Evolutionary conservation across 345 rosid species (phyloP).

Genomic region (Rhodamnia argentea): DNA sequence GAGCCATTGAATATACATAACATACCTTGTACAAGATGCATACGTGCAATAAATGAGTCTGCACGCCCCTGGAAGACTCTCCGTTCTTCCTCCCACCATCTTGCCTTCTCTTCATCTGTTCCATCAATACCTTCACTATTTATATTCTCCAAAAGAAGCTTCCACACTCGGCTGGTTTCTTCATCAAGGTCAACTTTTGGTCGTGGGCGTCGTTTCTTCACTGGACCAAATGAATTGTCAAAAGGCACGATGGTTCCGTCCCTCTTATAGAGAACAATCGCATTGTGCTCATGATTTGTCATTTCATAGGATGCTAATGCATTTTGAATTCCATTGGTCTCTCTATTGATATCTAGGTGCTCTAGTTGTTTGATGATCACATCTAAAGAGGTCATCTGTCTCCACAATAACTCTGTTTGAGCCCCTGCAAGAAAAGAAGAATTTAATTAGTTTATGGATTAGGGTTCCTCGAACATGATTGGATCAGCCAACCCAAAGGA

Average conservation of each 20-base stretch:
- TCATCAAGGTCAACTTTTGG: constrained; percentile 81
- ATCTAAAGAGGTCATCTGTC: constrained; percentile 20
- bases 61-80: constrained; percentile 67
- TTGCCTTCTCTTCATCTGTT: constrained; percentile 48
- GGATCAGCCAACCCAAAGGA: background rate
- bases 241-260: constrained; percentile 55
- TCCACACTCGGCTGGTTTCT: constrained; percentile 83
- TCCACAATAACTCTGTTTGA: constrained; percentile 31
- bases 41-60: constrained; percentile 81
- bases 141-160: constrained; percentile 59
- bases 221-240: constrained; percentile 16
- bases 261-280: constrained; percentile 37
- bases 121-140: constrained; percentile 67
- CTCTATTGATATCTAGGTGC: constrained; percentile 40
- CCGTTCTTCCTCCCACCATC: constrained; percentile 88
- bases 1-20: background rate
- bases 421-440: constrained; percentile 27
- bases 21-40: constrained; percentile 98
- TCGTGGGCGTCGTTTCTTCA: constrained; percentile 43
- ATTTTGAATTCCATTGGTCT: constrained; percentile 12
- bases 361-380: constrained; percentile 28
- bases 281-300: constrained; percentile 26
- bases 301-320: constrained; percentile 45
- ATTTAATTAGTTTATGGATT: background rate
- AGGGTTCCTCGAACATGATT: background rate